Evolutionary conservation across 2,329 filamentous ascomycete genomes (phyloP).

Genomic region (Paecilomyces sp.): DNA sequence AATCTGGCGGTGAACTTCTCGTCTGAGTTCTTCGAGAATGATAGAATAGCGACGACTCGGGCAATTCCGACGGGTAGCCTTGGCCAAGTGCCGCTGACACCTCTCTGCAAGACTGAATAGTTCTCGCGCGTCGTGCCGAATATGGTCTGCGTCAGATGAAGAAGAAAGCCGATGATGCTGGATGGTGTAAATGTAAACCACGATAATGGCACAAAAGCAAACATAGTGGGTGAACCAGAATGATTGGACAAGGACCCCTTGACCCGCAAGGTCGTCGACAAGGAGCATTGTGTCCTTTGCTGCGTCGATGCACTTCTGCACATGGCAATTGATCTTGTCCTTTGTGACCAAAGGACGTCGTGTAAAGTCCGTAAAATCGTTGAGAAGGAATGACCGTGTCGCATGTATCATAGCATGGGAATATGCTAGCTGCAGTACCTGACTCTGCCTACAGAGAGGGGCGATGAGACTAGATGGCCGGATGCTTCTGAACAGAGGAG

Average conservation of each 20-base stretch:
- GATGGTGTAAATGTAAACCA: constrained; percentile 37
- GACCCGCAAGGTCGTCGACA: constrained; percentile 27
- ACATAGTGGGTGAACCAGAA: constrained; percentile 40
- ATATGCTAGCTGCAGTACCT: constrained; percentile 31
- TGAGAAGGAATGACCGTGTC: constrained; percentile 29
- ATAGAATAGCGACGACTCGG: constrained; percentile 43
- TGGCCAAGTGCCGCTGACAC: constrained; percentile 40
- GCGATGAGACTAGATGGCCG: constrained; percentile 29
- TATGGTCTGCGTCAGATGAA: constrained; percentile 9
- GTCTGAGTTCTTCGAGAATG: constrained; percentile 40
- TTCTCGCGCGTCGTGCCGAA: constrained; percentile 14
- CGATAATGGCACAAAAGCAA: constrained; percentile 35
- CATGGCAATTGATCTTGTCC: constrained; percentile 27
- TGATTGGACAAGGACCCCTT: constrained; percentile 29
- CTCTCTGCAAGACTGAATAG: constrained; percentile 37
- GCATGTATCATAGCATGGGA: constrained; percentile 33
- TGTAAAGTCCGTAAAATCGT: constrained; percentile 29
- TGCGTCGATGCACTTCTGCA: constrained; percentile 37
- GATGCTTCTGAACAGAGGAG: constrained; percentile 29
- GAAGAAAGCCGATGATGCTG: constrained; percentile 26
- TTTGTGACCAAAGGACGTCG: constrained; percentile 21
- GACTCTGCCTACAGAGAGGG: constrained; percentile 30
- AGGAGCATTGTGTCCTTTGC: constrained; percentile 33
- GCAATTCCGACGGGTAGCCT: constrained; percentile 40
- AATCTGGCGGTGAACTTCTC: constrained; percentile 33